A percentile compares a stretch with the other conserved stretches of the same genome.
Conservation (phyloP, 257 asterid species). For the Solanum appendiculatum region DNA sequence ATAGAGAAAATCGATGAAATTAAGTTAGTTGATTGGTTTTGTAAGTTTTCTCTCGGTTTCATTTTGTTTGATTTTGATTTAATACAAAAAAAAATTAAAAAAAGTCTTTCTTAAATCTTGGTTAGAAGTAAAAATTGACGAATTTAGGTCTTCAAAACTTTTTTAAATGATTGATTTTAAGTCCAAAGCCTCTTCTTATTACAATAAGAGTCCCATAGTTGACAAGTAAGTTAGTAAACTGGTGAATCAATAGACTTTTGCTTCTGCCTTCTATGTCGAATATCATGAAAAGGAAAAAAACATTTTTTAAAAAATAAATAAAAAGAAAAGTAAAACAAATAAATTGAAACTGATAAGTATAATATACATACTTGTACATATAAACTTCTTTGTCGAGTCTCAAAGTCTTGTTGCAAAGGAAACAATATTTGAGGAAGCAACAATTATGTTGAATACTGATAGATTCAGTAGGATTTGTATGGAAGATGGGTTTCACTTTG, state of each 20-base stretch:
- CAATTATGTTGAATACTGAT: neutral
- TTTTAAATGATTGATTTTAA: neutral
- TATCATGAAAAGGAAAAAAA: neutral
- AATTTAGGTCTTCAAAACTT: too few relatives aligned
- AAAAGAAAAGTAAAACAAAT: neutral
- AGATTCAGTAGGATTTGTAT: neutral
- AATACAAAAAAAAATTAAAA: too few relatives aligned
- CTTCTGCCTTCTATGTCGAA: neutral
- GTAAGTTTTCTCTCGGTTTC: neutral
- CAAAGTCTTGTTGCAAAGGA: conserved; percentile 14
- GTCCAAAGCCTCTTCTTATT: too few relatives aligned
- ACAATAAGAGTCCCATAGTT: too few relatives aligned
- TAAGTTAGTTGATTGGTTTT: neutral
- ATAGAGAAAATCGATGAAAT: neutral
- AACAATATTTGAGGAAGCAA: conserved; percentile 22
- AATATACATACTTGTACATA: conserved; percentile 18
- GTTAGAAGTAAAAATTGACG: neutral
- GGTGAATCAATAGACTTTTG: neutral
- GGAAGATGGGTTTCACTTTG: neutral
- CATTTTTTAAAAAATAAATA: too few relatives aligned
- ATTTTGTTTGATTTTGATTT: too few relatives aligned
- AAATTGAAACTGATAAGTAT: too few relatives aligned
- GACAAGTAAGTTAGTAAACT: too few relatives aligned
- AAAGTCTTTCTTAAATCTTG: too few relatives aligned
- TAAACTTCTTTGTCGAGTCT: conserved; percentile 24